Conservation (phyloP, 441 rosid species). For the Gossypium gossypioides region DNA sequence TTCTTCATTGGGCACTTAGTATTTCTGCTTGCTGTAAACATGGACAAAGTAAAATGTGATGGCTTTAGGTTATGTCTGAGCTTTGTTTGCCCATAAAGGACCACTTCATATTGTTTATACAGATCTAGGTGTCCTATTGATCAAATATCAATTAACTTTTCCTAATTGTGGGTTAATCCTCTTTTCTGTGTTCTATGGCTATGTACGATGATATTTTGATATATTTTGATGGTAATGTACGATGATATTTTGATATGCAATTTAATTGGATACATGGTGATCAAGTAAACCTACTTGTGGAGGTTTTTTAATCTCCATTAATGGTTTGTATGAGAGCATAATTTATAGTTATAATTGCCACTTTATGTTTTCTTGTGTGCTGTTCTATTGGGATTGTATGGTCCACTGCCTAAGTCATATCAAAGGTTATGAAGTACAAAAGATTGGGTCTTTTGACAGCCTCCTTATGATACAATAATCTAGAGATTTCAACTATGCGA, state of each 20-base stretch:
- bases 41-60: too few relatives aligned
- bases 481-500: background rate
- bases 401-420: background rate
- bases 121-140: background rate
- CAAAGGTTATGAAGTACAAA: background rate
- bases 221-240: background rate
- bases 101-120: conserved; percentile 10
- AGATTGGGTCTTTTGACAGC: background rate
- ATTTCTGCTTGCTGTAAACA: too few relatives aligned
- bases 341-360: background rate
- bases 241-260: background rate
- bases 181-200: background rate
- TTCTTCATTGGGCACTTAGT: too few relatives aligned
- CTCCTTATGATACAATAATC: background rate
- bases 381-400: background rate
- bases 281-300: background rate
- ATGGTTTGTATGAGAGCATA: background rate
- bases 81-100: conserved; percentile 42
- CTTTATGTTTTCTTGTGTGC: background rate
- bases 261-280: background rate
- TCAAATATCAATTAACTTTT: background rate
- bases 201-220: background rate
- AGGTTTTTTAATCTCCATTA: too few relatives aligned
- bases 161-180: background rate
- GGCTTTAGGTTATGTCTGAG: too few relatives aligned